phyloP scores from a whole-genome alignment of 352 stramenopile genomes.

The Pythium scleroteichum region DNA sequence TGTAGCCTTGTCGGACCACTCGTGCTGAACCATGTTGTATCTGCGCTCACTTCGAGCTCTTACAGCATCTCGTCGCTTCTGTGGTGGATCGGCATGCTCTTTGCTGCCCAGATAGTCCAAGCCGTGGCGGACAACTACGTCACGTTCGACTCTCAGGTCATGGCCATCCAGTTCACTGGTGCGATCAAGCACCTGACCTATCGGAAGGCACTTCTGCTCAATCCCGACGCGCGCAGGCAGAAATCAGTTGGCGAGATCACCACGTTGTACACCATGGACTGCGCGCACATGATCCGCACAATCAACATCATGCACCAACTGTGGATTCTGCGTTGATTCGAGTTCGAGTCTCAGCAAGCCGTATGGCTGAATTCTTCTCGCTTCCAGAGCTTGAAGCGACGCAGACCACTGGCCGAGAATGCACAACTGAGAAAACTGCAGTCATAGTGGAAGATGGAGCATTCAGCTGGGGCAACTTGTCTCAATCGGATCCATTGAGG shows the following conservation, averaged over 20 bases:
- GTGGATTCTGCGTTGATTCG: constrained; percentile 46
- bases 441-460: not conserved
- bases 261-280: constrained; percentile 62
- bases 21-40: constrained; percentile 41
- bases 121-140: constrained; percentile 48
- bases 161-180: constrained; percentile 51
- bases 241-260: constrained; percentile 54
- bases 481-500: constrained; percentile 21
- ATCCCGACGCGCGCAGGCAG: constrained; percentile 33
- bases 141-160: constrained; percentile 45
- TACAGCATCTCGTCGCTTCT: constrained; percentile 13
- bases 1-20: constrained; percentile 45
- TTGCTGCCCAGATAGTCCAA: constrained; percentile 49
- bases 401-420: too few species aligned
- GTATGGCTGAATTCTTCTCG: too few species aligned
- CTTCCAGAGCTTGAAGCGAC: too few species aligned
- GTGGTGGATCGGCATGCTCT: constrained; percentile 41
- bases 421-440: too few species aligned
- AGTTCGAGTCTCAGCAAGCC: not conserved
- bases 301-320: constrained; percentile 52
- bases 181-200: constrained; percentile 52
- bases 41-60: constrained; percentile 29
- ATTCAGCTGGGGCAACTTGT: not conserved
- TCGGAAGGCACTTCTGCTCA: constrained; percentile 47
- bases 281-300: constrained; percentile 35